Percentiles rank a stretch among this genome's conserved stretches.
phyloP scores from a whole-genome alignment of 164 flowering plant species.

The Santalum album region DNA sequence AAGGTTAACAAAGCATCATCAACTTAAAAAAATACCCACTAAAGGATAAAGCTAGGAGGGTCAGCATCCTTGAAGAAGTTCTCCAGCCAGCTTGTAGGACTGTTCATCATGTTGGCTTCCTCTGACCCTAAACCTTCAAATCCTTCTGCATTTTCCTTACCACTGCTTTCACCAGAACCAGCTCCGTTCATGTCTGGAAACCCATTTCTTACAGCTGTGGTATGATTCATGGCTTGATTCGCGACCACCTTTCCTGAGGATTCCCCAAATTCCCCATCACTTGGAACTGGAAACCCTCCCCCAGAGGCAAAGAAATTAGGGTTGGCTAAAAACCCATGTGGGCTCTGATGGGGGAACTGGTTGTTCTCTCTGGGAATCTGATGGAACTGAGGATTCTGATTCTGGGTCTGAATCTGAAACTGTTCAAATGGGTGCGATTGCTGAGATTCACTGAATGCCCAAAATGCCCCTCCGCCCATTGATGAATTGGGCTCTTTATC shows the following conservation, averaged over 20 bases:
- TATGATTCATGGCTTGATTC: too few relatives aligned
- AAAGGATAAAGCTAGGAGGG: not conserved
- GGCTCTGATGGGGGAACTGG: not conserved
- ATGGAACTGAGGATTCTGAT: not conserved
- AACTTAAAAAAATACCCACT: too few relatives aligned
- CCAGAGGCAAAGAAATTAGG: too few relatives aligned
- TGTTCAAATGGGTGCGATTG: not conserved
- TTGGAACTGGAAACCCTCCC: not conserved
- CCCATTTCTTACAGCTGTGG: not conserved
- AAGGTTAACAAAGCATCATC: too few relatives aligned
- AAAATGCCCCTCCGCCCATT: too few relatives aligned
- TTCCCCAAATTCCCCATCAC: too few relatives aligned
- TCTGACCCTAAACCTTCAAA: not conserved
- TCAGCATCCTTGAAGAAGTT: not conserved
- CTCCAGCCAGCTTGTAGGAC: not conserved
- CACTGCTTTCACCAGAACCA: not conserved
- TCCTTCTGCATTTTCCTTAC: not conserved
- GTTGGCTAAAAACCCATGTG: too few relatives aligned
- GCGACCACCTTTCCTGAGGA: too few relatives aligned
- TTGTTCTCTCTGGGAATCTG: not conserved
- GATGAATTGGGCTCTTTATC: too few relatives aligned
- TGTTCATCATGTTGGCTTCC: not conserved
- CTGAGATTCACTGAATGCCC: not conserved
- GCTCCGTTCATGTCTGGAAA: not conserved
- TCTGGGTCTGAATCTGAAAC: not conserved